These are phyloP conservation scores for Colletotrichum australisinense DNA, from an alignment of 2,329 filamentous ascomycete species.

Conservation along the genomic window DNA sequence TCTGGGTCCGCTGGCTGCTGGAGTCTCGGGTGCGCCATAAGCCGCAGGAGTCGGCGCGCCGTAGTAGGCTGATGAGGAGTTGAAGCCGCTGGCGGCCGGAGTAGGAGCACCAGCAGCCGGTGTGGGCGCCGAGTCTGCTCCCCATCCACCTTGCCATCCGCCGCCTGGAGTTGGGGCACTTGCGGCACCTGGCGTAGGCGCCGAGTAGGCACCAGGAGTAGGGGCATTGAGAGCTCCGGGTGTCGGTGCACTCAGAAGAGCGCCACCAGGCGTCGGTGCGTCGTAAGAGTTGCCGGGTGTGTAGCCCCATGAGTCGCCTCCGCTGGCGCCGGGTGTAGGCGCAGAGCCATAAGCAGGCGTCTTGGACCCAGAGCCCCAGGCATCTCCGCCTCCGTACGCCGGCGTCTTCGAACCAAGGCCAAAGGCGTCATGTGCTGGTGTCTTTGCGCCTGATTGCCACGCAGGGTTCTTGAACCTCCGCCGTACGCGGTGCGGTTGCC, in stretches of 20 bases:
- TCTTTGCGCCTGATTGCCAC: constrained; percentile 83
- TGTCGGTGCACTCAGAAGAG: constrained; percentile 67
- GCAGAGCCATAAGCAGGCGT: constrained; percentile 78
- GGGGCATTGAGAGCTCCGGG: constrained; percentile 75
- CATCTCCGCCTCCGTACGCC: constrained; percentile 68
- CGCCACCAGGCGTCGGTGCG: constrained; percentile 73
- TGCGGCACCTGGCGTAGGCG: constrained; percentile 69
- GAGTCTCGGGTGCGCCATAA: constrained; percentile 68
- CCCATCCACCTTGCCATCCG: constrained; percentile 70
- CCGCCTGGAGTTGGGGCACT: constrained; percentile 78
- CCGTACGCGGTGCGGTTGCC: constrained; percentile 84
- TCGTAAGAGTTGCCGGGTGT: constrained; percentile 72
- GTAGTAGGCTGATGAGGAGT: constrained; percentile 60
- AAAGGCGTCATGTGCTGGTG: constrained; percentile 73
- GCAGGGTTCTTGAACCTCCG: constrained; percentile 76
- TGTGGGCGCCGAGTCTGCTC: constrained; percentile 73
- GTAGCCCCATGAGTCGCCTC: constrained; percentile 70
- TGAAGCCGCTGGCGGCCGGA: constrained; percentile 70
- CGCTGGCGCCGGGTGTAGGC: constrained; percentile 68
- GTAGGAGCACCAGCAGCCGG: constrained; percentile 75
- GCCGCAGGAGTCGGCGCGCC: constrained; percentile 75
- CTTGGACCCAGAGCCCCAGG: constrained; percentile 77
- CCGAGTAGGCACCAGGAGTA: constrained; percentile 76
- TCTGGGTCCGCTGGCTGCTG: constrained; percentile 67
- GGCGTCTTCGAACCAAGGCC: constrained; percentile 76